These are phyloP conservation scores for Friedmanniomyces endolithicus DNA, from an alignment of 495 filamentous ascomycete genomes.

Conservation along the genomic window DNA sequence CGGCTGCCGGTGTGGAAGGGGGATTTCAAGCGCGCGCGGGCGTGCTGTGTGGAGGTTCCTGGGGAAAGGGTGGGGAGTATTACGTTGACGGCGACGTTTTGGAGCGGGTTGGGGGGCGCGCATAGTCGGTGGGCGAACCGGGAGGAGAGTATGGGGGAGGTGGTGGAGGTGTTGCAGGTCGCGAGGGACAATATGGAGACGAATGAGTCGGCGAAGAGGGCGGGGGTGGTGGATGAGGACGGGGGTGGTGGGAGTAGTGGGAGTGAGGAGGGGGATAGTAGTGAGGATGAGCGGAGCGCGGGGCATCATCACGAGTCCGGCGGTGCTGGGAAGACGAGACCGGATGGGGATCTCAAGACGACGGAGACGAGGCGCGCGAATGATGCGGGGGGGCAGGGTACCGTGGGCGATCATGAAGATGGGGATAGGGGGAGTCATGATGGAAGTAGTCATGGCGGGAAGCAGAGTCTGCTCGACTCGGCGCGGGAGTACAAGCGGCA, in stretches of 20 bases:
- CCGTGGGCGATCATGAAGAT: conserved; percentile 6
- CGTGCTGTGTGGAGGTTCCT: conserved; percentile 19
- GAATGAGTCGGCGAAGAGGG: conserved; percentile 22
- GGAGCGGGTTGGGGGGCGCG: conserved; percentile 45
- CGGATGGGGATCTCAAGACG: neutral
- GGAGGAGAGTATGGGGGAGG: conserved; percentile 39
- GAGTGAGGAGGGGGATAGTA: neutral
- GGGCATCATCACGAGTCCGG: neutral
- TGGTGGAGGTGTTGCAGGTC: conserved; percentile 51
- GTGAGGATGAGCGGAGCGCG: conserved; percentile 8
- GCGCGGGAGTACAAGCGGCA: conserved; percentile 34
- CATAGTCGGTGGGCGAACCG: conserved; percentile 41
- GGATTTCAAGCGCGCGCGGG: conserved; percentile 25
- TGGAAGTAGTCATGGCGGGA: too few species aligned
- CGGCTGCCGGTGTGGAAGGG: conserved; percentile 42
- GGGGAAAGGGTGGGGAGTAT: conserved; percentile 45
- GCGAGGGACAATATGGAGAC: conserved; percentile 43
- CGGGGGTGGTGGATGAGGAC: conserved; percentile 21
- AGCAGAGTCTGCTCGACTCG: conserved; percentile 23
- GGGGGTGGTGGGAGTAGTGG: neutral
- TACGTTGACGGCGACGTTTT: conserved; percentile 42
- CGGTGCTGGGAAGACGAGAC: neutral
- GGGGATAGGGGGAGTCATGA: conserved; percentile 20
- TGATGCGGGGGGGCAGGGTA: neutral
- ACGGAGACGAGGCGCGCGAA: neutral